A percentile compares a stretch with the other conserved stretches of the same genome.
Conservation (phyloP, 495 filamentous ascomycete species). For the Zalerion maritima region DNA sequence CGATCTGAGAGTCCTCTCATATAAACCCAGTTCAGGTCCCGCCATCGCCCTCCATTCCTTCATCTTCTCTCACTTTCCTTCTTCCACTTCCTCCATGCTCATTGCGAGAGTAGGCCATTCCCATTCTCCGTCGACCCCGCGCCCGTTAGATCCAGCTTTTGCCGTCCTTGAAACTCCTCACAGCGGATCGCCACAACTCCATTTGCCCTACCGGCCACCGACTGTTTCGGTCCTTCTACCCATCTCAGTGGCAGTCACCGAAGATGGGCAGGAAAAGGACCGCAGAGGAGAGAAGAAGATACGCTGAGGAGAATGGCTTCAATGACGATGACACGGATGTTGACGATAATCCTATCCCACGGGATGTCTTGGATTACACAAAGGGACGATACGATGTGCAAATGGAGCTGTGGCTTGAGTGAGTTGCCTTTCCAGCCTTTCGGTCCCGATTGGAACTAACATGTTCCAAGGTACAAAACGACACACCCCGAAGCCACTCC, state of each 20-base stretch:
- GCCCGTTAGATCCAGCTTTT: no score
- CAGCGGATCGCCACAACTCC: no score
- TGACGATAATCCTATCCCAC: slow-evolving; percentile 5
- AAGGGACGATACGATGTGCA: slow-evolving; percentile 3
- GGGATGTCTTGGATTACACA: slow-evolving; percentile 6
- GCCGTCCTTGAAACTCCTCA: no score
- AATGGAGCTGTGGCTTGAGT: slow-evolving; percentile 6
- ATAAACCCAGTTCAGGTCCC: slow-evolving; percentile 1
- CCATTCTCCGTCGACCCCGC: no score
- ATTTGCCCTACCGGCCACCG: no score
- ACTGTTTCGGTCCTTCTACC: no score
- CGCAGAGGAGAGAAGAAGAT: slow-evolving; percentile 5
- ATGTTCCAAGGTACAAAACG: slow-evolving; percentile 5
- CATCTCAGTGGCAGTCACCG: no score
- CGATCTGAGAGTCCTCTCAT: slow-evolving; percentile 1
- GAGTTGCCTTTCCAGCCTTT: slow-evolving; percentile 4
- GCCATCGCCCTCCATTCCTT: slow-evolving; percentile 1
- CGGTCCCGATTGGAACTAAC: slow-evolving; percentile 1
- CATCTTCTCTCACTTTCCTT: no score
- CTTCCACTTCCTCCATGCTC: no score
- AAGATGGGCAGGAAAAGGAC: slow-evolving; percentile 6
- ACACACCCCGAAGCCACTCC: slow-evolving; percentile 4
- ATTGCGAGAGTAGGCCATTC: no score
- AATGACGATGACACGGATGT: slow-evolving; percentile 5
- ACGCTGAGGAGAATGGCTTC: slow-evolving; percentile 4